These are phyloP conservation scores for Alternaria sp. DNA, from an alignment of 2,329 filamentous ascomycete species.

Conservation along the genomic window DNA sequence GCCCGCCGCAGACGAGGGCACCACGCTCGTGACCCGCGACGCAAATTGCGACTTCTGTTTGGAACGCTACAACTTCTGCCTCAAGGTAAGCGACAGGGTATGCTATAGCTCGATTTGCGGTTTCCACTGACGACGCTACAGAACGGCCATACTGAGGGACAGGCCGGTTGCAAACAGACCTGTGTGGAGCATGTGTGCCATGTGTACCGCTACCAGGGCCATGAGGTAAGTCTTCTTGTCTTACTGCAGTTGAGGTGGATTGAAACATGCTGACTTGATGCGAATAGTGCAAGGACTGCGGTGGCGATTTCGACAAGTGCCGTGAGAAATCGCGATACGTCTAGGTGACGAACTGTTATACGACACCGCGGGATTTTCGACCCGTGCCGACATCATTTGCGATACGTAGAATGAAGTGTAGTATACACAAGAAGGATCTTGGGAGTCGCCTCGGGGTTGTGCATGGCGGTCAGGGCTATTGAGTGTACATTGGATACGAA, in stretches of 20 bases:
- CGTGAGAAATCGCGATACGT: constrained; percentile 1
- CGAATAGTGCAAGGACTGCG: constrained; percentile 6
- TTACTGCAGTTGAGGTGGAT: too few species aligned
- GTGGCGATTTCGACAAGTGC: constrained; percentile 2
- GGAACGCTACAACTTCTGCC: constrained; percentile 14
- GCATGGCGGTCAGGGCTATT: not conserved
- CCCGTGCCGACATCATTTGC: not conserved
- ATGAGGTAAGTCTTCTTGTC: not conserved
- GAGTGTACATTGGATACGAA: not conserved
- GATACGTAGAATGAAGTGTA: not conserved
- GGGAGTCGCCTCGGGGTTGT: not conserved
- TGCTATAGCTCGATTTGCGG: too few species aligned
- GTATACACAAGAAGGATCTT: not conserved
- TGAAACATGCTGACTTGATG: not conserved
- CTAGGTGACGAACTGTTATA: not conserved
- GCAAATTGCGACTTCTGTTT: constrained; percentile 12
- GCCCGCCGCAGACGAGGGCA: not conserved
- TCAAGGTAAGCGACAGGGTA: constrained; percentile 15
- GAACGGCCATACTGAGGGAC: constrained; percentile 19
- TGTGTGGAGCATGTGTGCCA: constrained; percentile 24
- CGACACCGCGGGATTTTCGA: not conserved
- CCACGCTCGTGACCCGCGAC: not conserved
- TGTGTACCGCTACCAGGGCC: not conserved
- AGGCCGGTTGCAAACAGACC: constrained; percentile 16
- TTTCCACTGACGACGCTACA: not conserved